Evolutionary conservation across 768 basidiomycete species (phyloP).

Genomic region (Tephrocybe sp.): DNA sequence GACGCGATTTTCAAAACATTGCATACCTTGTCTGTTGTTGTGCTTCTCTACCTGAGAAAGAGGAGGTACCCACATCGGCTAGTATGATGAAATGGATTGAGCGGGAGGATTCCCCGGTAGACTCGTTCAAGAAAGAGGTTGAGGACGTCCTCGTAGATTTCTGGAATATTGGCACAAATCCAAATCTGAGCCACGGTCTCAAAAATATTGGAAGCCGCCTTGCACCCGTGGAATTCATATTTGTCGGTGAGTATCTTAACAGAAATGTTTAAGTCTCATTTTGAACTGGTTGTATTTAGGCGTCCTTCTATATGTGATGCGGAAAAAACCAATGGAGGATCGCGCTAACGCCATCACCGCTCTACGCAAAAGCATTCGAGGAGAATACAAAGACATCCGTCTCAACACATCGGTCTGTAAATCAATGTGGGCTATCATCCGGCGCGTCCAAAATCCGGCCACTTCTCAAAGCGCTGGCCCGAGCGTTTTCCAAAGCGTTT

Average conservation of each 20-base stretch:
- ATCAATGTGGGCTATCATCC: conserved; percentile 57
- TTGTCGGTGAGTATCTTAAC: conserved; percentile 55
- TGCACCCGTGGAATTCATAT: conserved; percentile 77
- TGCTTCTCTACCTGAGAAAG: conserved; percentile 46
- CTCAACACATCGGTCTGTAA: conserved; percentile 54
- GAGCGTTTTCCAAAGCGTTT: not conserved
- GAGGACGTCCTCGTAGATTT: conserved; percentile 51
- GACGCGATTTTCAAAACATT: conserved; percentile 74
- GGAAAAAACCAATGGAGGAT: conserved; percentile 37
- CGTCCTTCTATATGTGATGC: conserved; percentile 59
- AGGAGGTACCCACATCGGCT: conserved; percentile 45
- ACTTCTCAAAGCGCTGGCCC: conserved; percentile 7
- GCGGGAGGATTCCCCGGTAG: conserved; percentile 38
- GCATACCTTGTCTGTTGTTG: conserved; percentile 71
- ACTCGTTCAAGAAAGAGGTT: conserved; percentile 52
- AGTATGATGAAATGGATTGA: conserved; percentile 56
- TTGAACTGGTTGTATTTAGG: conserved; percentile 38
- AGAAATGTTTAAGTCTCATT: not conserved
- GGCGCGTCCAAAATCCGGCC: conserved; percentile 31
- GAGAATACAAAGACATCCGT: conserved; percentile 60
- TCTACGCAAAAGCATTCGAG: conserved; percentile 55
- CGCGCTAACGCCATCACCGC: conserved; percentile 54
- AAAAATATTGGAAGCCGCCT: conserved; percentile 53
- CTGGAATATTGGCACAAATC: conserved; percentile 46
- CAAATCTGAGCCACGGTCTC: conserved; percentile 45